Evolutionary conservation across 208 protist species (phyloP).

Genomic region (Leishmania tarentolae): DNA sequence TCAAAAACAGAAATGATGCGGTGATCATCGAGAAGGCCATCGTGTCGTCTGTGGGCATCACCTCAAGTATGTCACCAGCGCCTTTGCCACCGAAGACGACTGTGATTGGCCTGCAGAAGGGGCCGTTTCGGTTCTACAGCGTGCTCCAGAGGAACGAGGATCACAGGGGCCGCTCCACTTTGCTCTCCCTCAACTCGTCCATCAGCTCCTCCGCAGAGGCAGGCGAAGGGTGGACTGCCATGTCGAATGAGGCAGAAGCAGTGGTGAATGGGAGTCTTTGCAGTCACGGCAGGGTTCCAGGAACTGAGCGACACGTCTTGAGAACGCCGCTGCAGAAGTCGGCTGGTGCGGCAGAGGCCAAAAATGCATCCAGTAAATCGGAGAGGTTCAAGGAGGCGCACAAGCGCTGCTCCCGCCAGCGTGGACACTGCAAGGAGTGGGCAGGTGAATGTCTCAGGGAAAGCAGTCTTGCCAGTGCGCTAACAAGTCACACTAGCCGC

Average conservation of each 20-base stretch:
- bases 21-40: neutral
- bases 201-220: too few species aligned
- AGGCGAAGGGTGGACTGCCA: neutral
- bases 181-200: neutral
- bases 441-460: neutral
- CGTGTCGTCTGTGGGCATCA: neutral
- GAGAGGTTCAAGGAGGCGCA: neutral
- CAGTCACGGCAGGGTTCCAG: neutral
- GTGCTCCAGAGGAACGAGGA: neutral
- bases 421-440: neutral
- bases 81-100: neutral
- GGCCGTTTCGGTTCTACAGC: slow-evolving; percentile 1
- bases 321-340: neutral
- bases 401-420: neutral
- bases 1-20: neutral
- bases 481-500: neutral
- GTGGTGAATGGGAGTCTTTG: neutral
- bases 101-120: neutral
- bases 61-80: too few species aligned
- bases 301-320: neutral
- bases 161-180: neutral
- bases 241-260: neutral
- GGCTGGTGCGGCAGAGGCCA: neutral
- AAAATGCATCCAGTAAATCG: neutral
- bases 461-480: neutral